Base-by-base conservation (phyloP, 2,329 filamentous ascomycete genomes). In the Aspergillus ustus region DNA sequence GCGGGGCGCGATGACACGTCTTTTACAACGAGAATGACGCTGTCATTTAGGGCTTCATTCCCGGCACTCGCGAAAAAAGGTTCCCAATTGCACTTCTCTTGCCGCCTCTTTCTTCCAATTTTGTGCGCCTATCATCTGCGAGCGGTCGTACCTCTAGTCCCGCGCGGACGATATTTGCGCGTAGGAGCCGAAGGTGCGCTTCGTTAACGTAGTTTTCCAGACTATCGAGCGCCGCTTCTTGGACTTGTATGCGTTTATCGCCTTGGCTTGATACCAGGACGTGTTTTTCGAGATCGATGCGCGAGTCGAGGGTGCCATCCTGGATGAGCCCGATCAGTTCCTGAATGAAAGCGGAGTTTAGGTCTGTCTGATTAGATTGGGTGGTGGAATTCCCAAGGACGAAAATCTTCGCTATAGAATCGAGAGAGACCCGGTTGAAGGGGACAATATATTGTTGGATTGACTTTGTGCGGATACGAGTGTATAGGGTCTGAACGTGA, bases 401-500 rank as follows among this genome's bases (percentile, higher is more conserved):
- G 75, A 99, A 98, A 2, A 91, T 89, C 40, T 85, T 82, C 8
- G 91, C 87, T 82, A 99, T 87, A 63, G 88, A 92, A 20, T 89
- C 84, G 4, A 98, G 82, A 0, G 91, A 93, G 63, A 97, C 92
- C 67, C 89, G 89, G 46, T 90, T 96, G 76, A 96, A 99, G 0
- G 95, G 93, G 25, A 92, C 84, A 69, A 97, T 90, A 78, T 97
- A 98, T 72, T 97, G 92, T 25, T 93, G 87, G 62, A 99, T 97
- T 71, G 93, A 94, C 80, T 97, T 97, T 71, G 85, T 91, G 61
- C 95, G 88, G 68, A 99, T 93, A 52, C 83, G 81, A 11, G 84
- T 81, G 78, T 93, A 95, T 20, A 99, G 82, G 1, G 81, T 78
- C 43, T 84, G 73, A 19, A 97, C 82, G 66, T 96, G 91, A 64